phyloP scores from a whole-genome alignment of 83 land plant genomes.

The Thuja plicata region DNA sequence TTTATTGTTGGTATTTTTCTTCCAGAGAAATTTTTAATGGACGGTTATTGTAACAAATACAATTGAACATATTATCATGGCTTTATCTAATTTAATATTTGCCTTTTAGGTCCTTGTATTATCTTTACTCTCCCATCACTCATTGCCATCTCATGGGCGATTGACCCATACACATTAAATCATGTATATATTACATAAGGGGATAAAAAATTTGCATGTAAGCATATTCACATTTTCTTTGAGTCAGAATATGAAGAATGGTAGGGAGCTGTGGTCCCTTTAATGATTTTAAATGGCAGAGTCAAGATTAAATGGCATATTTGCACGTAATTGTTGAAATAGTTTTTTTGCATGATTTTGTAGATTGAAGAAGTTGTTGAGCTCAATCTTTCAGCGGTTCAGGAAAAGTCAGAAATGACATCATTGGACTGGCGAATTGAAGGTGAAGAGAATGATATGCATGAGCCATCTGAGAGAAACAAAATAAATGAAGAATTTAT shows the following conservation, averaged over 20 bases:
- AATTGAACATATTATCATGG: background rate
- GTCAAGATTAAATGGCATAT: background rate
- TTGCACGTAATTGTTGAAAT: background rate
- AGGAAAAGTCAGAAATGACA: constrained; percentile 6
- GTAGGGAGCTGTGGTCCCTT: background rate
- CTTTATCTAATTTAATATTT: background rate
- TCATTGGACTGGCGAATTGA: constrained; percentile 14
- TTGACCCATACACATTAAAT: background rate
- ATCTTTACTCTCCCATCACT: background rate
- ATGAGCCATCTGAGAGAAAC: background rate
- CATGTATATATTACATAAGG: background rate
- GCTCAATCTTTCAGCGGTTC: constrained; percentile 12
- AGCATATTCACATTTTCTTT: background rate
- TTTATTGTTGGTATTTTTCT: background rate
- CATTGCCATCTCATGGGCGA: background rate
- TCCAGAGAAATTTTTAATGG: background rate
- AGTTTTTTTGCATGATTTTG: background rate
- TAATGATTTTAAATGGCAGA: background rate
- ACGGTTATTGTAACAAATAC: background rate
- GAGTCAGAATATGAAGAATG: background rate
- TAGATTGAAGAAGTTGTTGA: constrained; percentile 11
- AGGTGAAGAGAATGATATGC: background rate
- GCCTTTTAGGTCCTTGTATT: background rate
- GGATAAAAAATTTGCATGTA: background rate
- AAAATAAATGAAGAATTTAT: background rate